Evolutionary conservation across 345 rosid genomes (phyloP).

Genomic region (Salix udensis): DNA sequence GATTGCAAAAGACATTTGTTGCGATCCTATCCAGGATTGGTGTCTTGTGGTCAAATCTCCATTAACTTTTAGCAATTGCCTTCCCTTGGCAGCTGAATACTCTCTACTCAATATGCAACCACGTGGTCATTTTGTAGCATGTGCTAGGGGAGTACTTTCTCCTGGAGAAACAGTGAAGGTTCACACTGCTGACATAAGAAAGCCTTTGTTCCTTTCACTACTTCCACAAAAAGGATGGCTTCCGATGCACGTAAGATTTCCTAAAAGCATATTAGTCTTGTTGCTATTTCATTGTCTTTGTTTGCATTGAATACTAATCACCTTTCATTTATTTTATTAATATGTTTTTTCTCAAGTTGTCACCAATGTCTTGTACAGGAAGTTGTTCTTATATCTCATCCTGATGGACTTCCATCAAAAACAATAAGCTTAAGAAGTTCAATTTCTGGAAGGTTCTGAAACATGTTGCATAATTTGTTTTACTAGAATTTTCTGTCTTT

Average conservation of each 20-base stretch:
- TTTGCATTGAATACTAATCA: background rate
- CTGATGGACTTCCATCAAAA: conserved; percentile 67
- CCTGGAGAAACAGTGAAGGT: conserved; percentile 71
- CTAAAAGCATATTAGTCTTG: conserved; percentile 5
- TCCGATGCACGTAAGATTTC: conserved; percentile 58
- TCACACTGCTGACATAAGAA: conserved; percentile 68
- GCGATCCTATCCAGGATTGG: conserved; percentile 91
- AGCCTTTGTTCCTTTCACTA: conserved; percentile 63
- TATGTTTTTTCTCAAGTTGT: conserved; percentile 1
- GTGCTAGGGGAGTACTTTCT: conserved; percentile 59
- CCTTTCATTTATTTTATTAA: background rate
- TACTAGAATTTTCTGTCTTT: conserved; percentile 1
- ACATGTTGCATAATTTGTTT: conserved; percentile 13
- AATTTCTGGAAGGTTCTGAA: conserved; percentile 72
- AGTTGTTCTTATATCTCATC: conserved; percentile 83
- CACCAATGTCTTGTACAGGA: conserved; percentile 48
- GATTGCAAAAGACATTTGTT: conserved; percentile 72
- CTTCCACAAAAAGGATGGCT: conserved; percentile 90
- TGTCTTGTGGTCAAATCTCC: conserved; percentile 78
- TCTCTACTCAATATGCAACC: conserved; percentile 69
- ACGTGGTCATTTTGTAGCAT: conserved; percentile 55
- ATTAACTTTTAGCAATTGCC: conserved; percentile 66
- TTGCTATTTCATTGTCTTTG: conserved; percentile 2
- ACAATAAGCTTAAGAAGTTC: conserved; percentile 76
- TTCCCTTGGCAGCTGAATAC: conserved; percentile 82